These are phyloP conservation scores for Sugiyamaella castrensis DNA, from an alignment of 1,139 yeast genomes.

Conservation along the genomic window DNA sequence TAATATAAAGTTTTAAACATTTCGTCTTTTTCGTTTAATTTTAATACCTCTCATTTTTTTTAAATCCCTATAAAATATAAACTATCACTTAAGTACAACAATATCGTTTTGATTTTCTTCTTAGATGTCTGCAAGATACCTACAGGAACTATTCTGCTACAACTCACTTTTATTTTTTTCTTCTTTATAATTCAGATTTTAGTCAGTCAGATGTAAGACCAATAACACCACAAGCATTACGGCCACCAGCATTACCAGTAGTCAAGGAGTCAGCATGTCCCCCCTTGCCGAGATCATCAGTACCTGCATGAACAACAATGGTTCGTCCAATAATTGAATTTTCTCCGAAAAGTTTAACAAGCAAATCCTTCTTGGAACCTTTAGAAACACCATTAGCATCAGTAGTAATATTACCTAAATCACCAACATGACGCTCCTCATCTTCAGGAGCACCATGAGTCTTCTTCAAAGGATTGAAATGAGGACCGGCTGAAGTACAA, in stretches of 20 bases:
- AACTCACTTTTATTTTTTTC: neutral
- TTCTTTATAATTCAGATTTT: neutral
- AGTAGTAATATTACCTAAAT: constrained; percentile 88
- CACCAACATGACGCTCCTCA: constrained; percentile 92
- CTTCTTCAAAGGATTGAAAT: constrained; percentile 90
- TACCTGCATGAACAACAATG: constrained; percentile 91
- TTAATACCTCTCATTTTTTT: too few relatives aligned
- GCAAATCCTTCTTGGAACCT: constrained; percentile 75
- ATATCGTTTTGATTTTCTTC: too few relatives aligned
- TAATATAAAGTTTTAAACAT: too few relatives aligned
- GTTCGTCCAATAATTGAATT: constrained; percentile 92
- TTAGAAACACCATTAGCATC: constrained; percentile 85
- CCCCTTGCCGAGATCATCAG: constrained; percentile 96
- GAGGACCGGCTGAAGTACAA: constrained; percentile 98
- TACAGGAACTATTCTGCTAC: too few relatives aligned
- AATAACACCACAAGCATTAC: constrained; percentile 99
- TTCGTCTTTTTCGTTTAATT: too few relatives aligned
- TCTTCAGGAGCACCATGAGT: constrained; percentile 95
- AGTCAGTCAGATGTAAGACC: constrained; percentile 44
- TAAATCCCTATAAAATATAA: neutral
- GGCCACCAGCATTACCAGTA: constrained; percentile 98
- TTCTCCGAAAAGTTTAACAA: constrained; percentile 78
- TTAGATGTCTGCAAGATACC: too few relatives aligned
- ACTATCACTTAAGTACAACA: neutral
- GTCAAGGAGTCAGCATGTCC: constrained; percentile 89